Conservation (phyloP, 2,329 filamentous ascomycete species). For the Hirsutella minnesotensis region DNA sequence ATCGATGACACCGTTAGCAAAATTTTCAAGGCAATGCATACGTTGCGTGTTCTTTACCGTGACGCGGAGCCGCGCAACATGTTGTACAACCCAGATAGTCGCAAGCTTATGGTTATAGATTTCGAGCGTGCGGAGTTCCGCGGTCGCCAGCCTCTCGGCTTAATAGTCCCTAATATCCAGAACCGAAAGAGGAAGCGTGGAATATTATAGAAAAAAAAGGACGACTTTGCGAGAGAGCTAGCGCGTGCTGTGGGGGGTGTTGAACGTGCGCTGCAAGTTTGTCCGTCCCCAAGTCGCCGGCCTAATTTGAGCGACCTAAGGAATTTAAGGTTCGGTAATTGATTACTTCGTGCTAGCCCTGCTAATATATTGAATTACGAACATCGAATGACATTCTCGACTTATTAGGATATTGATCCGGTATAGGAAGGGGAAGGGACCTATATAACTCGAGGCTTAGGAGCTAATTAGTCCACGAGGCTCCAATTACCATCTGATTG, state of each 20-base stretch:
- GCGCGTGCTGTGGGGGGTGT: conserved; percentile 1
- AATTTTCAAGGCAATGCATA: conserved; percentile 7
- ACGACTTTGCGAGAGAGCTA: conserved; percentile 8
- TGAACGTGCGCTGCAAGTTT: no score
- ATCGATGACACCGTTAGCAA: conserved; percentile 2
- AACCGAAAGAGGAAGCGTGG: conserved; percentile 13
- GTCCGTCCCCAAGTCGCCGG: no score
- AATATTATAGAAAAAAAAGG: conserved; percentile 5
- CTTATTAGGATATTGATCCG: no score
- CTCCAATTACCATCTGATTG: no score
- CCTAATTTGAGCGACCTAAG: no score
- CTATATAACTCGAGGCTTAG: no score
- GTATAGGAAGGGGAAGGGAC: no score
- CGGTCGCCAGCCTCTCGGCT: conserved; percentile 9
- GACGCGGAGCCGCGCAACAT: conserved; percentile 20
- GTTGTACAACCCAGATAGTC: conserved; percentile 12
- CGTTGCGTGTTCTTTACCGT: conserved; percentile 12
- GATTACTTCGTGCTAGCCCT: no score
- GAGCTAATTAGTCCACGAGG: no score
- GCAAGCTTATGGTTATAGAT: conserved; percentile 19
- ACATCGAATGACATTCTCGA: no score
- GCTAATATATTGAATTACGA: no score
- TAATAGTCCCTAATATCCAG: conserved; percentile 7
- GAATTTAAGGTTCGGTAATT: no score
- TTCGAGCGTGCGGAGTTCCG: conserved; percentile 16